Evolutionary conservation across 2,329 filamentous ascomycete genomes (phyloP), one percentile per base, ranked within the genome.

Genomic region (Fragosphaeria purpurea): DNA sequence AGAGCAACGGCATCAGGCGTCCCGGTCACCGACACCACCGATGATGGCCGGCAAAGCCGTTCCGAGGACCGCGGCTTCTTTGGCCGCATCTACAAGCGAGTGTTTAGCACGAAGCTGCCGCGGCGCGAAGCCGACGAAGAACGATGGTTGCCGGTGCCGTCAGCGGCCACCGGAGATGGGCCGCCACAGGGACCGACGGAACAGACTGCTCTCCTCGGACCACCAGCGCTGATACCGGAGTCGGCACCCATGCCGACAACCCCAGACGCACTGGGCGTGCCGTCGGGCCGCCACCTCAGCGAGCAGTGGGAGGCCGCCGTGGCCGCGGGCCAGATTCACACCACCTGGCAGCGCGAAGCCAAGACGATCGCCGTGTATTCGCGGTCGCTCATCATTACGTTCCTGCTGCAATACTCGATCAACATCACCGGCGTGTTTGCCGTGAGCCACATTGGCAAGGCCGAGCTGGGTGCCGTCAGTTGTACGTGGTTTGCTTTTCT

Each of bases 311-410:
- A 91, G 55, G 85, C 89, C 55, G 91, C 90, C 0, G 86, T 96
- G 9, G 77, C 80, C 1, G 79, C 85, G 0, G 88, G 89, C 9
- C 78, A 82, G 61, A 90, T 97, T 57, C 83, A 84, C 48, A 96
- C 90, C 5, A 94, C 88, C 5, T 97, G 90, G 89, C 83, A 86
- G 65, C 81, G 90, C 55, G 91, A 97, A 71, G 75, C 85, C 41
- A 89, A 90, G 69, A 89, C 89, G 1, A 75, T 97, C 41, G 70
- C 76, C 34, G 74, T 76, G 55, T 90, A 90, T 63, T 83, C 85
- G 3, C 71, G 75, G 34, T 86, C 86, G 1, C 69, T 91, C 47
- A 79, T 88, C 53, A 61, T 83, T 32, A 90, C 86, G 0, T 91
- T 90, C 60, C 56, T 89, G 47, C 72, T 93, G 35, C 87, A 93